Evolutionary conservation across 2,329 filamentous ascomycete species (phyloP).

Genomic region (Lasiodiplodia sp.): DNA sequence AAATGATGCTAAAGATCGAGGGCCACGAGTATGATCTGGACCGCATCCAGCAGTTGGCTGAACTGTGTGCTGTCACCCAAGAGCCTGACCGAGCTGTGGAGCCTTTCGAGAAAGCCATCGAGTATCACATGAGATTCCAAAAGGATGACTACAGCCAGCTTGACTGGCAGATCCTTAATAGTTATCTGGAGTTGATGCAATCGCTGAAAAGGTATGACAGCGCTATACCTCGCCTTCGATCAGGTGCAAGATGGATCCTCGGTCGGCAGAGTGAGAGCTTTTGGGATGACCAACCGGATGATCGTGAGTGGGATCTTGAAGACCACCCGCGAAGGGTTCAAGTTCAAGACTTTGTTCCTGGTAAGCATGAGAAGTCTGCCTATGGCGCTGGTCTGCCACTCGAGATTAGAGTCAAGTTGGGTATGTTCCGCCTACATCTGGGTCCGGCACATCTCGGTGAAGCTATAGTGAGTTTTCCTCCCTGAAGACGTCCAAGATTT

Average conservation of each 20-base stretch:
- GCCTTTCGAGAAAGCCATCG: slow-evolving; percentile 61
- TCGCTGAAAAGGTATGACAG: slow-evolving; percentile 69
- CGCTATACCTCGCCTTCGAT: slow-evolving; percentile 74
- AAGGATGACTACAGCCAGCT: slow-evolving; percentile 56
- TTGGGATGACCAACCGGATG: slow-evolving; percentile 80
- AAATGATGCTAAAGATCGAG: slow-evolving; percentile 59
- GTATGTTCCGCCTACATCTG: slow-evolving; percentile 78
- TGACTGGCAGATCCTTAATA: slow-evolving; percentile 83
- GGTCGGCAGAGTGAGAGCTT: slow-evolving; percentile 75
- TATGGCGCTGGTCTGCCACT: slow-evolving; percentile 80
- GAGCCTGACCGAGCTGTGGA: slow-evolving; percentile 57
- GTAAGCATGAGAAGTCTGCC: slow-evolving; percentile 59
- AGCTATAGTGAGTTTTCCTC: slow-evolving; percentile 67
- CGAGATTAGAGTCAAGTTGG: slow-evolving; percentile 84
- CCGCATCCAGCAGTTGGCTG: slow-evolving; percentile 63
- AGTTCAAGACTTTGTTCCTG: slow-evolving; percentile 67
- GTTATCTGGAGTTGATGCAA: slow-evolving; percentile 75
- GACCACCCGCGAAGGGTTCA: slow-evolving; percentile 70
- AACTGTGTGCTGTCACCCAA: slow-evolving; percentile 61
- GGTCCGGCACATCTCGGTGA: slow-evolving; percentile 69
- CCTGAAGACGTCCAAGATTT: background rate
- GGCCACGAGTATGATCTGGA: slow-evolving; percentile 59
- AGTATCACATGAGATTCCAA: slow-evolving; percentile 53
- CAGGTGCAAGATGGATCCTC: slow-evolving; percentile 80
- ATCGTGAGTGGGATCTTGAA: slow-evolving; percentile 86